phyloP scores from a whole-genome alignment of 352 stramenopile genomes.

The Phytophthora sojae region DNA sequence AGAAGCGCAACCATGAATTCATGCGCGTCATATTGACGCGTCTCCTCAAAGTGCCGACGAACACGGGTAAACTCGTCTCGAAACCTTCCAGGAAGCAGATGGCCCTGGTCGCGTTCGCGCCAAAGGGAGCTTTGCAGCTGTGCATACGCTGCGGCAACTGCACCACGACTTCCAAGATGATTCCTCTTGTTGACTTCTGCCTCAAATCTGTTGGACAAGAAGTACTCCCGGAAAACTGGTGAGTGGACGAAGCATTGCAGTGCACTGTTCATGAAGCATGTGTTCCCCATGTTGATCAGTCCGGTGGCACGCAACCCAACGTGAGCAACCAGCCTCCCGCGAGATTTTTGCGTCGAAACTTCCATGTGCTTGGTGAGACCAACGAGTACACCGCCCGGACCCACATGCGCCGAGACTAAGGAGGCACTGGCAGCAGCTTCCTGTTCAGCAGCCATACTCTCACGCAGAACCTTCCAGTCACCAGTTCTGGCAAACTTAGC shows the following conservation, averaged over 20 bases:
- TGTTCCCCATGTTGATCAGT: constrained; percentile 88
- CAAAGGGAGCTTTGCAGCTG: constrained; percentile 75
- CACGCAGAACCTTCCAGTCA: constrained; percentile 42
- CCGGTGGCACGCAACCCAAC: constrained; percentile 65
- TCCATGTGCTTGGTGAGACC: constrained; percentile 43
- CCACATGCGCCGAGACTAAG: constrained; percentile 18
- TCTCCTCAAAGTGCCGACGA: constrained; percentile 74
- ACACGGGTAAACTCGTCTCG: constrained; percentile 76
- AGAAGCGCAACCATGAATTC: constrained; percentile 96
- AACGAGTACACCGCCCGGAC: constrained; percentile 35
- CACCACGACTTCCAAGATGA: constrained; percentile 90
- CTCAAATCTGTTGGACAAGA: constrained; percentile 92
- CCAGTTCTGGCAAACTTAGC: constrained; percentile 45
- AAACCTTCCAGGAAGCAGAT: constrained; percentile 61
- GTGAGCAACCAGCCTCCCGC: constrained; percentile 42
- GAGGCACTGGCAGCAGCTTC: constrained; percentile 24
- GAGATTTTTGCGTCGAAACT: constrained; percentile 35
- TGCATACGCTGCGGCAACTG: constrained; percentile 91
- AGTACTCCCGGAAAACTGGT: constrained; percentile 94
- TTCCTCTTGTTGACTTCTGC: constrained; percentile 96
- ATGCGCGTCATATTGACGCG: constrained; percentile 96
- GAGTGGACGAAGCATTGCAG: constrained; percentile 96
- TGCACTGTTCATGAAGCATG: constrained; percentile 90
- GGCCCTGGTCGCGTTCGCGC: constrained; percentile 60
- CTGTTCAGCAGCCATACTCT: constrained; percentile 39